Base-by-base conservation (phyloP, 2,329 filamentous ascomycete genomes). In the Fusarium compactum region DNA sequence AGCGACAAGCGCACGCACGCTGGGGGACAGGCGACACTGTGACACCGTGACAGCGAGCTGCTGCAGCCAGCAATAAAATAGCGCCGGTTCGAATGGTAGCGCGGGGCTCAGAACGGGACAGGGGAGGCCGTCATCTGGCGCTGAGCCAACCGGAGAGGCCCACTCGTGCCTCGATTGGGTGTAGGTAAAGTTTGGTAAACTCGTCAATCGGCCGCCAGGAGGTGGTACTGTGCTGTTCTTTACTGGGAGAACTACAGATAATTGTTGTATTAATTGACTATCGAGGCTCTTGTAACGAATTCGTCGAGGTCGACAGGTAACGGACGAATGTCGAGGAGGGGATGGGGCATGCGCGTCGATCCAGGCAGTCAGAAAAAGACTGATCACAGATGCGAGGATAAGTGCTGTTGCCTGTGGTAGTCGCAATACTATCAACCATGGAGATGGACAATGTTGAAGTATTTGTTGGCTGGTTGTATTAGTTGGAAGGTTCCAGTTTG, bases 111-210 rank as follows among this genome's bases (percentile, higher is more conserved):
- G 69, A 64, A 65, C 69, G 67, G 72, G 69, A 76, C 74, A 76
- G 68, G 74, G 74, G 73, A 72, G 65, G 51, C 71, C 71, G 72
- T 76, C 74, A 76, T 76, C 72, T 76, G 74, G 74, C 72, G 74
- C 72, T 76, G 72, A 76, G 74, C 72, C 74, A 76, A 76, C 74
- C 67, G 62, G 69, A 75, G 61, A 53, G 74, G 72, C 65, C 74
- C 74, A 76, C 74, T 61, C 62, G 60, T 62, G 65, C 62, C 66
- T 73, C 59, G 50, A 65, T 73, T 63, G 50, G 62, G 63, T 69
- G 62, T 72, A 66, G 57, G 61, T 64, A 50, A 46, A 11, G 30
- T 47, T 62, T 58, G 64, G 58, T 68, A 51, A 58, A 27, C 53
- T 67, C 43, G 67, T 70, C 54, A 68, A 68, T 65, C 46, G 58